Base-by-base conservation (phyloP, 768 basidiomycete species). In the Termitomyces sp. region DNA sequence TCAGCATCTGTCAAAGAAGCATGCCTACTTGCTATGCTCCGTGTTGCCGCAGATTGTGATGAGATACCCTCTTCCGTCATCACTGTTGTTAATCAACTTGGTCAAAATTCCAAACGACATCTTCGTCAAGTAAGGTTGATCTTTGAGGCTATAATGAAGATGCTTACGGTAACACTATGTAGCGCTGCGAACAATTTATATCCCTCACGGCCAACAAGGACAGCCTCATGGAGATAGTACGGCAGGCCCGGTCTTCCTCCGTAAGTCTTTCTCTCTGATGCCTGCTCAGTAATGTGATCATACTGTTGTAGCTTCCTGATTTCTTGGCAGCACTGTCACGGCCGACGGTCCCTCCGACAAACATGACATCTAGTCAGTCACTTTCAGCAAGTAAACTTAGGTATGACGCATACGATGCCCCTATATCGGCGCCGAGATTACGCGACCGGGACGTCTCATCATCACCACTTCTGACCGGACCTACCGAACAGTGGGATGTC, bases 151-250 rank as follows among this genome's bases (percentile, higher is more conserved):
- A 39, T 42, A 22, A 15, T 8, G 12, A 10, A 28, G 42, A 48
- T 41, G 54, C 29, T 67, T 33, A 64, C 51, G 20, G 33, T 56
- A 29, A 41, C 54, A 51, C 34, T 63, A n/a, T n/a, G n/a, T n/a
- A 92, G 90, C 81, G 90, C 55, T 91, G 88, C 64, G 76, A 81
- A 26, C 85, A 89, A 66, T 91, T 92, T 65, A 62, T 83, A 31
- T 72, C 70, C 12, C 70, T 88, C 16, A 73, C 72, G 7, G 66
- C 69, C 20, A 72, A 85, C 54, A 78, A 74, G 61, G 68, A 73
- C 10, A 60, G 72, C 5, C 76, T 92, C 20, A 59, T 68, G 20
- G 70, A 76, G 13, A 77, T 87, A 49, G 63, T 87, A 41, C 68
- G 73, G 3, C 72, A 66, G n/a, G 78, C 82, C 29, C 66, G 69